These are phyloP conservation scores for Colletotrichum euphorbiae DNA, from an alignment of 2,329 filamentous ascomycete species.

Conservation along the genomic window DNA sequence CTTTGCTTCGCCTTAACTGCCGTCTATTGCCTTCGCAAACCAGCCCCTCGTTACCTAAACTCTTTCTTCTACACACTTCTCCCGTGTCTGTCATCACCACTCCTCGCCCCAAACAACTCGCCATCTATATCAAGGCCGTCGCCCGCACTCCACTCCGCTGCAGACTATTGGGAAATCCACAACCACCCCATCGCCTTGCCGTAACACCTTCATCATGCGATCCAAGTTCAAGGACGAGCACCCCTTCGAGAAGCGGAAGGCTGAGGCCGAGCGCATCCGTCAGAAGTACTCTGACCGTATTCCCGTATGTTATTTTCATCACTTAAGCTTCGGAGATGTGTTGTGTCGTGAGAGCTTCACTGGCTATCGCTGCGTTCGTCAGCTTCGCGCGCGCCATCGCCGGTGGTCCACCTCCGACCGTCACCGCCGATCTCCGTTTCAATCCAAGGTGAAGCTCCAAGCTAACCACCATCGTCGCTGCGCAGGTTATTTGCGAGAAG, in stretches of 20 bases:
- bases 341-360: neutral
- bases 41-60: slow-evolving; percentile 36
- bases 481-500: slow-evolving; percentile 98
- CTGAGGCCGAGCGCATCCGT: slow-evolving; percentile 98
- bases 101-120: slow-evolving; percentile 18
- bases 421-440: slow-evolving; percentile 34
- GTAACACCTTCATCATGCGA: slow-evolving; percentile 76
- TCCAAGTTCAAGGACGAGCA: slow-evolving; percentile 99
- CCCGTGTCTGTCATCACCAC: slow-evolving; percentile 37
- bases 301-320: slow-evolving; percentile 74
- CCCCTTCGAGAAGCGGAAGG: slow-evolving; percentile 99
- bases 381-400: slow-evolving; percentile 31
- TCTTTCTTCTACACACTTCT: slow-evolving; percentile 40
- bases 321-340: neutral
- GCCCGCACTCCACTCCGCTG: slow-evolving; percentile 27
- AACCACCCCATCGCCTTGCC: slow-evolving; percentile 39
- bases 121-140: slow-evolving; percentile 37
- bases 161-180: slow-evolving; percentile 36
- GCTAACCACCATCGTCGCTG: slow-evolving; percentile 41
- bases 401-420: slow-evolving; percentile 30
- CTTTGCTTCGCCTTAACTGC: slow-evolving; percentile 27
- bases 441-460: neutral
- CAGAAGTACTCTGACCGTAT: slow-evolving; percentile 99
- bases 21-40: slow-evolving; percentile 40
- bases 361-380: slow-evolving; percentile 12